Conservation (phyloP, 176 grass and related monocot genomes). For the Cymbopogon citratus region DNA sequence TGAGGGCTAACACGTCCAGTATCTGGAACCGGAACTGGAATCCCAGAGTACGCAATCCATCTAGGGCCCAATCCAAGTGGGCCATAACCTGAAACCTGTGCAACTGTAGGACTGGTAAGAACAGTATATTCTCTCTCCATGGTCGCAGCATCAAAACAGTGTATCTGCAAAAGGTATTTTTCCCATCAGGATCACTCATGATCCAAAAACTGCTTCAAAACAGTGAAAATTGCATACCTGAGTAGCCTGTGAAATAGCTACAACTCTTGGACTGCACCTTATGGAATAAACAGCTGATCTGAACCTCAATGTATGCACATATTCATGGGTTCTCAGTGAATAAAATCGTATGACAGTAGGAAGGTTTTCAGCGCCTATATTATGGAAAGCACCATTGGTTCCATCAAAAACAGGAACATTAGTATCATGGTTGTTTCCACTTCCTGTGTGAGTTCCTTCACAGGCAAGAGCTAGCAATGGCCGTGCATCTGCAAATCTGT, state of each 20-base stretch:
- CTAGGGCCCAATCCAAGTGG: slow-evolving; percentile 78
- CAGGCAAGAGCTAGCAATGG: slow-evolving; percentile 71
- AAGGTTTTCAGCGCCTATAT: slow-evolving; percentile 40
- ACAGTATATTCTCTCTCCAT: slow-evolving; percentile 74
- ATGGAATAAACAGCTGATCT: slow-evolving; percentile 80
- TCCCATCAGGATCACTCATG: slow-evolving; percentile 16
- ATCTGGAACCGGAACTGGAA: slow-evolving; percentile 57
- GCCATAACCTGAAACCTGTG: slow-evolving; percentile 62
- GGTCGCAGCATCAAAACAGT: slow-evolving; percentile 82
- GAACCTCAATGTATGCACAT: slow-evolving; percentile 77
- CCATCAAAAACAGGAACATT: slow-evolving; percentile 44
- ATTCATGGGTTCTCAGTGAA: slow-evolving; percentile 70
- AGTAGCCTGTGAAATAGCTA: slow-evolving; percentile 73
- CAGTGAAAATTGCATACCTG: slow-evolving; percentile 57
- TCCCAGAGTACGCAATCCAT: slow-evolving; percentile 88
- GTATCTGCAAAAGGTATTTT: slow-evolving; percentile 69
- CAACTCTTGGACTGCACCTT: slow-evolving; percentile 69
- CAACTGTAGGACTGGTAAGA: slow-evolving; percentile 59
- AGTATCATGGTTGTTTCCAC: slow-evolving; percentile 37
- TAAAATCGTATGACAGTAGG: slow-evolving; percentile 72
- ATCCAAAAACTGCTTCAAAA: background rate
- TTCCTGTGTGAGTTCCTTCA: slow-evolving; percentile 46
- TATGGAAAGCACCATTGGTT: slow-evolving; percentile 46
- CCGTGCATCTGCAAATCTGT: slow-evolving; percentile 64
- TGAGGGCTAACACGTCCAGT: slow-evolving; percentile 63